Base-by-base conservation (phyloP, 2,329 filamentous ascomycete genomes). In the Fusarium subtropicale region DNA sequence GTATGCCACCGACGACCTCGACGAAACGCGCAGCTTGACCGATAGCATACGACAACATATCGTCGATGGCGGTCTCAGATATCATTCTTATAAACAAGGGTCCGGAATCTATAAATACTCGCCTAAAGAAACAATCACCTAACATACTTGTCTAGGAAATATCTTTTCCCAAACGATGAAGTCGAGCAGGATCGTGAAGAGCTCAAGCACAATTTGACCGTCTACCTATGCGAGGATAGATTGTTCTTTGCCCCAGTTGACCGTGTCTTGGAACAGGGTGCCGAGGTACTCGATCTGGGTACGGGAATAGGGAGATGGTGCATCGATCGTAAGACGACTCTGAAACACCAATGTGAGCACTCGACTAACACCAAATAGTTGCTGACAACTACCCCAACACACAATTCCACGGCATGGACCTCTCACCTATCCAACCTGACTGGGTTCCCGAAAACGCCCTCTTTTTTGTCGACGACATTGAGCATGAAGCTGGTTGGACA, bases 291-390 rank as follows among this genome's bases (percentile, higher is more conserved):
- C 24, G 84, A 86, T 64, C 68, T 86, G 22, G 84, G 84, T 81
- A 86, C 84, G 7, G 84, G 84, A 13, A 86, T 84, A 12, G 84
- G 84, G 4, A 82, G 81, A 60, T 86, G 84, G 84, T 82, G 81
- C 45, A 79, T 85, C 46, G 81, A 86, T 65, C 73, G 84, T 85
- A 75, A 79, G 1, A 33, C 22, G n/a, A 16, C 15, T n/a, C 4
- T 18, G 31, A 50, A 26, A 36, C 47, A 36, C 7, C 5, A 26
- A 36, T 36, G 31, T 12, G 7, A 20, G 7, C 6, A 16, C 20
- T 13, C 4, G n/a, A 20, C 72, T 76, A 26, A 74, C 62, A 34
- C 20, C 13, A 1, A 8, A 33, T 52, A 86, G 84, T 86, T 65
- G 84, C 81, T 56, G 84, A 86, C 56, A 75, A 75, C 33, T 86